Conservation (phyloP, 192 early-diverging fungal genomes). For the Rhizophagus clarus region DNA sequence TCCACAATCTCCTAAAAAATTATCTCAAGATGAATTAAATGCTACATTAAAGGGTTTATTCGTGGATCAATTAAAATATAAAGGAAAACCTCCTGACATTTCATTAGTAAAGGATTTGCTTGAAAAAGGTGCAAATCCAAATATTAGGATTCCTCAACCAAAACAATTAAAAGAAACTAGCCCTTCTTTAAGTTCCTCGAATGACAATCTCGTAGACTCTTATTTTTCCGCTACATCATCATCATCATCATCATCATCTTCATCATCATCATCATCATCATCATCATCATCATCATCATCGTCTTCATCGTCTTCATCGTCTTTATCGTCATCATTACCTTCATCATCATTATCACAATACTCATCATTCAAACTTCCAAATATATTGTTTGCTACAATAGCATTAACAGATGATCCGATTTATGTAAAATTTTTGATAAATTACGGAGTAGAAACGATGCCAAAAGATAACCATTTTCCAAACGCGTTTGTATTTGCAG, state of each 20-base stretch:
- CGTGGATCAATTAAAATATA: neutral
- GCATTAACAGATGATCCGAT: slow-evolving; percentile 2
- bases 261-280: neutral
- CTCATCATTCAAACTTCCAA: neutral
- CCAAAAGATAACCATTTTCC: slow-evolving; percentile 1
- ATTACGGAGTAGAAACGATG: slow-evolving; percentile 15
- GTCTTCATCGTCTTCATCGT: too few relatives aligned
- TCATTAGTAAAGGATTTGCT: neutral
- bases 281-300: neutral
- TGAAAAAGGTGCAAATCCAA: slow-evolving; percentile 15
- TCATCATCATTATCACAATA: neutral
- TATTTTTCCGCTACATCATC: too few relatives aligned
- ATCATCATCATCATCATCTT: neutral
- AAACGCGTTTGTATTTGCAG: slow-evolving; percentile 16
- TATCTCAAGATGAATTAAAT: slow-evolving; percentile 11
- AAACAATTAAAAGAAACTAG: neutral
- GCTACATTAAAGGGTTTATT: neutral
- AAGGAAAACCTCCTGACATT: neutral
- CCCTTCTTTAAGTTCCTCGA: neutral
- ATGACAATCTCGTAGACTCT: too few relatives aligned
- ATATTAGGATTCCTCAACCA: neutral
- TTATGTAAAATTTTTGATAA: slow-evolving; percentile 1
- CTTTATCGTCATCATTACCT: neutral
- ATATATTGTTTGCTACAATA: slow-evolving; percentile 14
- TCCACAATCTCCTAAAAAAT: neutral